Evolutionary conservation across 192 early-diverging fungal species (phyloP).

Genomic region (Coemansia sp.): DNA sequence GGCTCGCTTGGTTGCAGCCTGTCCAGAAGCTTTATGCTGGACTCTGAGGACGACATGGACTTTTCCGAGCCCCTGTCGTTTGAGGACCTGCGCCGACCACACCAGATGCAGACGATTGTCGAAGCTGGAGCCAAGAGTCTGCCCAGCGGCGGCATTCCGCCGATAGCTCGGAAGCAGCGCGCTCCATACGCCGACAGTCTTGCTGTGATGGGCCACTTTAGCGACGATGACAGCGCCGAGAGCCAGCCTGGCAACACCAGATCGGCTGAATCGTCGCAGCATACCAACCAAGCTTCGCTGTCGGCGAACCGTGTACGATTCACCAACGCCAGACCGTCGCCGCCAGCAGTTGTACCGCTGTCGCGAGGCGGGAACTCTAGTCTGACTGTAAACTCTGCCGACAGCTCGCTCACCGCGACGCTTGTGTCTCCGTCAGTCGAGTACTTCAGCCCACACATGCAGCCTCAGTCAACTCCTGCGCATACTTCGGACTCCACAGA

Average conservation of each 20-base stretch:
- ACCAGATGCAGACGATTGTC: not conserved
- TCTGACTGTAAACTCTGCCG: conserved; percentile 28
- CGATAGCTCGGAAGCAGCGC: not conserved
- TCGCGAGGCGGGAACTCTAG: conserved; percentile 19
- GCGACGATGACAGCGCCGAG: conserved; percentile 25
- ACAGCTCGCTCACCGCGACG: conserved; percentile 53
- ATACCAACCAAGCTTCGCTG: not conserved
- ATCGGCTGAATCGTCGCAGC: not conserved
- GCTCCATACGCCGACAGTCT: conserved; percentile 30
- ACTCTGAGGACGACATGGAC: conserved; percentile 50
- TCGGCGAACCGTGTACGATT: conserved; percentile 36
- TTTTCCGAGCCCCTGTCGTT: conserved; percentile 39
- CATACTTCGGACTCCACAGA: conserved; percentile 1
- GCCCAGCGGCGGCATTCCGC: conserved; percentile 9
- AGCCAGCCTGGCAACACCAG: not conserved
- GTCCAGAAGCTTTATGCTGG: conserved; percentile 20
- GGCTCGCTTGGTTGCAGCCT: conserved; percentile 39
- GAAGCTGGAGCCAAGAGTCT: conserved; percentile 25
- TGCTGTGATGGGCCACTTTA: conserved; percentile 42
- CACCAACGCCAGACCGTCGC: conserved; percentile 6
- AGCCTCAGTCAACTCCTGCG: not conserved
- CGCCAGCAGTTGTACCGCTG: conserved; percentile 17
- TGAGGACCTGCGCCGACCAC: conserved; percentile 11
- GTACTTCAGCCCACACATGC: conserved; percentile 41
- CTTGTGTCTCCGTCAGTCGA: conserved; percentile 50